These are phyloP conservation scores for Aegilops speltoides DNA, from an alignment of 176 grass and related monocot species.

Conservation along the genomic window DNA sequence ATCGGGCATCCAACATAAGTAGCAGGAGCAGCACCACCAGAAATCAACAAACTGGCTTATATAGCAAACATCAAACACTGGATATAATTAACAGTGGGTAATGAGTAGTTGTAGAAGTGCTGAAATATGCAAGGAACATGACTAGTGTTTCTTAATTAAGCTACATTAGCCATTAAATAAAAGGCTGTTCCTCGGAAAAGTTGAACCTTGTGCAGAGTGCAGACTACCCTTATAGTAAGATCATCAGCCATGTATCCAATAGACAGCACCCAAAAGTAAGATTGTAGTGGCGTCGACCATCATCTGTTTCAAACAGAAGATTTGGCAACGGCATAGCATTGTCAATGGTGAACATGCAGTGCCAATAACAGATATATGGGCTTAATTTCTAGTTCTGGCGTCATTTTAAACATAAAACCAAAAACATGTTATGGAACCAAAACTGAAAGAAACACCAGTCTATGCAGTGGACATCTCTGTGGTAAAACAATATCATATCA, in stretches of 20 bases:
- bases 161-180: not conserved
- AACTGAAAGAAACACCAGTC: not conserved
- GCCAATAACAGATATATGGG: constrained; percentile 84
- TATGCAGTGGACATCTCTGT: not conserved
- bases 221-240: constrained; percentile 63
- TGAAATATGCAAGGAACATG: constrained; percentile 4
- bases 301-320: constrained; percentile 70
- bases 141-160: not conserved
- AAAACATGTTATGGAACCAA: not conserved
- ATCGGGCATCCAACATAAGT: not conserved
- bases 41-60: not conserved
- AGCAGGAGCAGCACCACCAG: not conserved
- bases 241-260: constrained; percentile 62
- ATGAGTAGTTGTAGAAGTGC: not conserved
- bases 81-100: not conserved
- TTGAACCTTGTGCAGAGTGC: constrained; percentile 8
- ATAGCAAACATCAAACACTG: not conserved
- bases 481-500: not conserved
- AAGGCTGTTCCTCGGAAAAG: not conserved
- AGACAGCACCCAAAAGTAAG: constrained; percentile 70
- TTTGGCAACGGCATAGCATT: constrained; percentile 73
- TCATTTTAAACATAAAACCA: constrained; percentile 2
- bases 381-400: constrained; percentile 71
- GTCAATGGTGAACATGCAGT: constrained; percentile 80
- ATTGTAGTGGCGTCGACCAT: constrained; percentile 57